phyloP scores from a whole-genome alignment of 2,329 filamentous ascomycete genomes.

The Beauveria sp. region DNA sequence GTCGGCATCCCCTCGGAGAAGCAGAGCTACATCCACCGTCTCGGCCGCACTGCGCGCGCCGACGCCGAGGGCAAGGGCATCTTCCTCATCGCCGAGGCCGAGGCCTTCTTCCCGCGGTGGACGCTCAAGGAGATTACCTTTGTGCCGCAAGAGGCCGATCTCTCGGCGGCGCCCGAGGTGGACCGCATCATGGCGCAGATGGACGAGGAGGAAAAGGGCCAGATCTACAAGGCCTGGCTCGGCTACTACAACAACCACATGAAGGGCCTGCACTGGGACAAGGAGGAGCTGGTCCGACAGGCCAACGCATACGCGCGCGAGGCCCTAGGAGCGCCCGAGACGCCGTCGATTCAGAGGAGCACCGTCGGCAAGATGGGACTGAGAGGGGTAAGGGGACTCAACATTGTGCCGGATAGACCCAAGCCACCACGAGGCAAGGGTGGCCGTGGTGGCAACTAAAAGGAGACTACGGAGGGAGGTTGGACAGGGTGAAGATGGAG shows the following conservation, averaged over 20 bases:
- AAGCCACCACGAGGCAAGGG: conserved; percentile 17
- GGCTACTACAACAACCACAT: conserved; percentile 47
- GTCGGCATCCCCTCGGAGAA: conserved; percentile 50
- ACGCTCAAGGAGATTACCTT: conserved; percentile 49
- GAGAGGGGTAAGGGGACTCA: conserved; percentile 42
- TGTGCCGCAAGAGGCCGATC: conserved; percentile 34
- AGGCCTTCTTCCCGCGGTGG: conserved; percentile 42
- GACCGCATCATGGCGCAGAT: conserved; percentile 32
- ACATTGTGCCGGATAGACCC: conserved; percentile 36
- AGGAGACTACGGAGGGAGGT: background rate
- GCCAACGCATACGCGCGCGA: conserved; percentile 43
- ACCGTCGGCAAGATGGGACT: conserved; percentile 52
- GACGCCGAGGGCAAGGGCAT: conserved; percentile 56
- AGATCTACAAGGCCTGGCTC: conserved; percentile 50
- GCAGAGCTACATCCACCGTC: conserved; percentile 60
- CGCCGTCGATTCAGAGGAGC: conserved; percentile 39
- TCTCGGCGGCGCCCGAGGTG: conserved; percentile 35
- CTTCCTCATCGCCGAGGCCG: conserved; percentile 46
- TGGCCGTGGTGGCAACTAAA: conserved; percentile 16
- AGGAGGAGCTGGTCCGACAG: conserved; percentile 38
- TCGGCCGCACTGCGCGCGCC: conserved; percentile 60
- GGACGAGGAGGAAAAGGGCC: conserved; percentile 36
- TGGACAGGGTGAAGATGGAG: too few relatives aligned
- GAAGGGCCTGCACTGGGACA: conserved; percentile 36
- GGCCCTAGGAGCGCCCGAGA: conserved; percentile 38